Evolutionary conservation across 116 monocot species (phyloP), one percentile per base, ranked within the genome.

Genomic region (Zostera marina): DNA sequence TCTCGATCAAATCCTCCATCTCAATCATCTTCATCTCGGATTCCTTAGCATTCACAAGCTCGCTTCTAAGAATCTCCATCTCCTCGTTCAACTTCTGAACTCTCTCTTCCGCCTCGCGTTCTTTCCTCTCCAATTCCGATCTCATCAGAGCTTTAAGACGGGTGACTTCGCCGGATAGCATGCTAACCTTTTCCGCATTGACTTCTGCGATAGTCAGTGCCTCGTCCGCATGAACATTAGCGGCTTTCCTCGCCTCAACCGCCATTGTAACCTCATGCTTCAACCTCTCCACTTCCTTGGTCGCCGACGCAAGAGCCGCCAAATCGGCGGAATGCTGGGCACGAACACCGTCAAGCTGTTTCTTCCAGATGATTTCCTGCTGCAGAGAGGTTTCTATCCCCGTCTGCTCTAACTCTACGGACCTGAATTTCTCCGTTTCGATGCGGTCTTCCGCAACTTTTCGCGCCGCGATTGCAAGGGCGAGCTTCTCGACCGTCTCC

Each of bases 401-500:
- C 0, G 72, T 65, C 63, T 84, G 84, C 72, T 94, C 94, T 49
- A 88, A 46, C 56, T 94, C 94, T 41, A 69, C 76, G 4, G 7
- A 75, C 44, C 82, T 57, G 68, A 88, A 94, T 46, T 82, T 88
- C 70, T 88, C 88, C 25, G 88, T 76, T 68, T 92, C 87, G 0
- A 63, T 67, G 15, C 74, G 62, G 16, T 92, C 92, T 58, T 92
- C 80, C 7, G 87, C 83, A 21, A 44, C 59, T 39, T 62, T 78
- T 67, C 71, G 70, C 14, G 81, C 78, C 58, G 57, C 61, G 52
- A 78, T 54, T 32, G 88, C 81, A 23, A 84, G 81, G 42, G 71
- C 59, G 20, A 92, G 81, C 79, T 79, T 77, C 48, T 71, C 87
- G 59, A 64, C 66, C 4, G 74, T 70, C 11, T 70, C 76, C 9